Base-by-base conservation (phyloP, 2,329 filamentous ascomycete genomes). In the Fusarium sp. region DNA sequence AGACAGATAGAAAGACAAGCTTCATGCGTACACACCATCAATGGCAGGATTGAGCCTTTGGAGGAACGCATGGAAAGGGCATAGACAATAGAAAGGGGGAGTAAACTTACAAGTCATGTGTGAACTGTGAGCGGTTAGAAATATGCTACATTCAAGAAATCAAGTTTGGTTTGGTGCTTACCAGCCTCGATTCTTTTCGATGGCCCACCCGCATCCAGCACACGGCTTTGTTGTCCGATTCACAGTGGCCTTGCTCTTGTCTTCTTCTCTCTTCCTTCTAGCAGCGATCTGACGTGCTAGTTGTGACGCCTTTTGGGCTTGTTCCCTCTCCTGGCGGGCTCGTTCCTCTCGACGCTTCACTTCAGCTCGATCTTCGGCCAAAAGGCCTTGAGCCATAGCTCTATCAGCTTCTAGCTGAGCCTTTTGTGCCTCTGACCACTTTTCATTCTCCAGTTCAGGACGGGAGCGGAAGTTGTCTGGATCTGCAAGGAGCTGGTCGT, bases 321-420 rank as follows among this genome's bases (percentile, higher is more conserved):
- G 65, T 31, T 69, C 60, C 2, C 64, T 53, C 42, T 71, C 68
- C 15, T 64, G 53, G 13, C 61, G 59, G 36, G 67, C 69, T 47
- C 64, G 47, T n/a, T 56, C 58, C 47, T 70, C 67, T 29, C 67
- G 65, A 12, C 65, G 58, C 9, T 54, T 58, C 24, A 67, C 44
- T 24, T 73, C 71, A 2, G 69, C 67, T 49, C 69, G 67, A 31
- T 76, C 74, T 43, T 75, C 70, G 0, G 72, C 73, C 25, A 73
- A 42, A 5, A 78, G 55, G 2, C 71, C 72, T 43, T 70, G 71
- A 2, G 75, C 73, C 50, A 78, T 73, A 11, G 59, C 68, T n/a
- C 71, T 68, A 32, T 82, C 79, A 2, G 80, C 74, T 10, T 82
- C 80, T 7, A 83, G 77, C 22, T 85, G 79, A 8, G 79, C 81